Evolutionary conservation across 345 rosid genomes (phyloP).

Genomic region (Eucalyptus virginea): DNA sequence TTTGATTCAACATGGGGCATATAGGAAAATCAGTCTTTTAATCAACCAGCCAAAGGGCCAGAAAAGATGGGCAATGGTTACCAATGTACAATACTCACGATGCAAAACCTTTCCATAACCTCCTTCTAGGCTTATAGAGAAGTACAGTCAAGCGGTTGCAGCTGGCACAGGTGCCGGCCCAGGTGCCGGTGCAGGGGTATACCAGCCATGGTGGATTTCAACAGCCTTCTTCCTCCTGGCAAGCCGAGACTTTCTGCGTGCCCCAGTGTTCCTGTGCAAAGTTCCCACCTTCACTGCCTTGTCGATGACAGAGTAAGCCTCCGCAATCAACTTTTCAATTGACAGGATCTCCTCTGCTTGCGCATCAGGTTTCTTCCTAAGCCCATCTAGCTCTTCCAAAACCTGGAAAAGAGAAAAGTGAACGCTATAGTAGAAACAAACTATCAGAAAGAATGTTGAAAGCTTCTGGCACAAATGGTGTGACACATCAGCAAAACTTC

Average conservation of each 20-base stretch:
- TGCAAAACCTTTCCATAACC: background rate
- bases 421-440: background rate
- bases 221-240: conserved; percentile 88
- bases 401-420: conserved; percentile 31
- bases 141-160: background rate
- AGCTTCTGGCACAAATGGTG: background rate
- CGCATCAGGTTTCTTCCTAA: conserved; percentile 77
- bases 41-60: background rate
- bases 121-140: background rate
- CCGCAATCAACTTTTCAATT: conserved; percentile 73
- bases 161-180: conserved; percentile 6
- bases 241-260: conserved; percentile 73
- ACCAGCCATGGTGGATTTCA: conserved; percentile 90
- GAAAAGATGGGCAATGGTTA: background rate
- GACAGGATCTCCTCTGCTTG: conserved; percentile 58
- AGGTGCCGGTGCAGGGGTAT: conserved; percentile 48
- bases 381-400: conserved; percentile 59
- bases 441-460: background rate
- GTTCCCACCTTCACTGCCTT: conserved; percentile 73
- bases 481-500: background rate
- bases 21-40: background rate
- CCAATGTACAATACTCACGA: background rate
- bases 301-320: conserved; percentile 82
- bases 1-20: background rate
- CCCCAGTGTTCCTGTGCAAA: conserved; percentile 76